A percentile compares a stretch with the other conserved stretches of the same genome.
phyloP scores from a whole-genome alignment of 2,329 filamentous ascomycete genomes.

The Xylaria hypoxylon region DNA sequence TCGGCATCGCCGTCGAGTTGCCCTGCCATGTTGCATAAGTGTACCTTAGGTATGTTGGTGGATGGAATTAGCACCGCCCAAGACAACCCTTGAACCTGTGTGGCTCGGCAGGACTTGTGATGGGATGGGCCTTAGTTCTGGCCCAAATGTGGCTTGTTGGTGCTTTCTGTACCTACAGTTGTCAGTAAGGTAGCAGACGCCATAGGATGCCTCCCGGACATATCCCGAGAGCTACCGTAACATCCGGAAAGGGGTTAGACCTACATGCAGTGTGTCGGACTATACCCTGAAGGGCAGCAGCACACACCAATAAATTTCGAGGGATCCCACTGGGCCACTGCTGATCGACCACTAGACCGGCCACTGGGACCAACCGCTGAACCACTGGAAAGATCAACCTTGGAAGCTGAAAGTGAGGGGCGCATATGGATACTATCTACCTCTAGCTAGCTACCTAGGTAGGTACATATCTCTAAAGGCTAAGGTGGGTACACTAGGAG shows the following conservation, averaged over 20 bases:
- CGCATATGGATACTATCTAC: too few species aligned
- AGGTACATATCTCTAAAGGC: too few species aligned
- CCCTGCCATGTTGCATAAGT: constrained; percentile 10
- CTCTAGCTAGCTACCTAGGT: too few species aligned
- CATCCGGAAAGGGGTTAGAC: constrained; percentile 21
- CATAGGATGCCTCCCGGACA: constrained; percentile 32
- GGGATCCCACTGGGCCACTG: constrained; percentile 22
- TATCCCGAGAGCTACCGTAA: background rate
- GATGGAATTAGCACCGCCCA: constrained; percentile 6
- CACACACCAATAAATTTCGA: constrained; percentile 11
- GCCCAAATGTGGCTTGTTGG: constrained; percentile 24
- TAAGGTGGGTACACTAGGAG: too few species aligned
- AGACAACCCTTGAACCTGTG: constrained; percentile 11
- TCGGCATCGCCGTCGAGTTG: constrained; percentile 31
- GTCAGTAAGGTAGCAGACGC: too few species aligned
- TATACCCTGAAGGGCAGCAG: constrained; percentile 17
- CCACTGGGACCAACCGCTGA: background rate
- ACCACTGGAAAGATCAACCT: background rate
- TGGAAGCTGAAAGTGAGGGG: constrained; percentile 8
- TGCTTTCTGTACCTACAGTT: background rate
- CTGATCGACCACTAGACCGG: background rate
- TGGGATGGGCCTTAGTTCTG: background rate
- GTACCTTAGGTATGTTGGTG: background rate
- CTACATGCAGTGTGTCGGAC: background rate
- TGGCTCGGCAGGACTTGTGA: constrained; percentile 22